These are phyloP conservation scores for Neurospora cerealis DNA, from an alignment of 495 filamentous ascomycete genomes.

Conservation along the genomic window DNA sequence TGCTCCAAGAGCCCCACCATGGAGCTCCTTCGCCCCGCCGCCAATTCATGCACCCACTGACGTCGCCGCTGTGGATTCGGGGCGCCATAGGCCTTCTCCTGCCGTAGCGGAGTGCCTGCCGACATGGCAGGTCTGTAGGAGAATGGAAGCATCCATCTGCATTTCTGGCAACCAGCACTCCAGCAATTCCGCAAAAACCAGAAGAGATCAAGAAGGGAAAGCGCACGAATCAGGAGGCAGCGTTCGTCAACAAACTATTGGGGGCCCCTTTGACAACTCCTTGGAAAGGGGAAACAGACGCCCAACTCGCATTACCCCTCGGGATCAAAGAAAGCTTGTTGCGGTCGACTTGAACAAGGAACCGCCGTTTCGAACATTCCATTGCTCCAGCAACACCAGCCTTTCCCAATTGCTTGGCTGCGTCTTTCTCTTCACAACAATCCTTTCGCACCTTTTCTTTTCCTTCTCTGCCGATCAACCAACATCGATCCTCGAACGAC, in stretches of 20 bases:
- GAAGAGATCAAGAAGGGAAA: not conserved
- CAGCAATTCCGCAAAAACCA: not conserved
- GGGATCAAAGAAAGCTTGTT: not conserved
- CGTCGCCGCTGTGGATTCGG: not conserved
- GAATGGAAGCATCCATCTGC: not conserved
- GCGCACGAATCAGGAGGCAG: not conserved
- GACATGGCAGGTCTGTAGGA: not conserved
- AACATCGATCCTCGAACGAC: not conserved
- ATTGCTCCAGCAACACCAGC: not conserved
- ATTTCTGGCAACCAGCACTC: not conserved
- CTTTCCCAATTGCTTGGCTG: not conserved
- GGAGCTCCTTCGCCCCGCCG: not conserved
- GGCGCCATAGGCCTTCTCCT: not conserved
- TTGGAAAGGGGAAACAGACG: not conserved
- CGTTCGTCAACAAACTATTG: not conserved
- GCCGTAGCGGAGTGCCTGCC: not conserved
- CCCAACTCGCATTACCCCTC: not conserved
- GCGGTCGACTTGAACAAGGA: not conserved
- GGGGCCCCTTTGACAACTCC: not conserved
- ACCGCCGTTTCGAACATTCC: not conserved
- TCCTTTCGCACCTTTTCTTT: not conserved
- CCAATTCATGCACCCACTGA: not conserved
- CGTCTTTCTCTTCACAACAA: not conserved
- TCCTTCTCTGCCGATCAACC: not conserved
- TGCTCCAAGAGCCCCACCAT: not conserved